Evolutionary conservation across 257 asterid genomes (phyloP), one percentile per base, ranked within the genome.

Genomic region (Nicotiana sylvestris): DNA sequence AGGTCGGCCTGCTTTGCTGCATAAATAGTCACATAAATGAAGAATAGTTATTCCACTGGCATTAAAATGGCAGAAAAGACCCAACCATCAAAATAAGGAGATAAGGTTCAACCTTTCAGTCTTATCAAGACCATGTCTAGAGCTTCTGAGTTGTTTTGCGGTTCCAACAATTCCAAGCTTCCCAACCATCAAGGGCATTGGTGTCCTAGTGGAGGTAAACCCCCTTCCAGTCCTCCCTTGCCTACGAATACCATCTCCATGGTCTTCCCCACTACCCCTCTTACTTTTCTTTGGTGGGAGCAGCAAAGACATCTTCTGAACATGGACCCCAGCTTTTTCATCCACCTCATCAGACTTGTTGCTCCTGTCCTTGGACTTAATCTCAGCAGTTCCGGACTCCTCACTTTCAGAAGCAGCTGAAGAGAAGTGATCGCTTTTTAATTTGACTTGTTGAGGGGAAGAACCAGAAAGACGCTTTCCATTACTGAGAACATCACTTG

Each of bases 141-240:
- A 88, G 86, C 94, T 93, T 91, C 98, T 90, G 32, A 95, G 91
- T 88, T 95, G 99, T 87, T 95, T 95, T 58, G 97, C 90, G 46
- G 97, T 90, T 77, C 98, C 95, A 60, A 90, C 90, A 87, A 87
- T 91, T 82, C 94, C 96, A 90, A 83, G 87, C 89, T 89, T 93
- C 88, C 93, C 97, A 83, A 84, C 92, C 56, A 92, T 67, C 84
- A 87, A 85, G 81, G 97, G 92, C 87, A 88, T 79, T 85, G 88
- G 88, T 77, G 95, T 85, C 90, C 97, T 91, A 68, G 91, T 87
- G 55, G 97, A 92, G 67, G 92, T 81, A 83, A 88, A 85, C 61
- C 92, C 92, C 82, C 98, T 91, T 60, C 94, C 93, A 62, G 94
- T 91, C 89, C 99, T 93, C 82, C 99, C 99, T 89, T 92, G 97